These are phyloP conservation scores for Mycena pura DNA, from an alignment of 768 basidiomycete species.

Conservation along the genomic window DNA sequence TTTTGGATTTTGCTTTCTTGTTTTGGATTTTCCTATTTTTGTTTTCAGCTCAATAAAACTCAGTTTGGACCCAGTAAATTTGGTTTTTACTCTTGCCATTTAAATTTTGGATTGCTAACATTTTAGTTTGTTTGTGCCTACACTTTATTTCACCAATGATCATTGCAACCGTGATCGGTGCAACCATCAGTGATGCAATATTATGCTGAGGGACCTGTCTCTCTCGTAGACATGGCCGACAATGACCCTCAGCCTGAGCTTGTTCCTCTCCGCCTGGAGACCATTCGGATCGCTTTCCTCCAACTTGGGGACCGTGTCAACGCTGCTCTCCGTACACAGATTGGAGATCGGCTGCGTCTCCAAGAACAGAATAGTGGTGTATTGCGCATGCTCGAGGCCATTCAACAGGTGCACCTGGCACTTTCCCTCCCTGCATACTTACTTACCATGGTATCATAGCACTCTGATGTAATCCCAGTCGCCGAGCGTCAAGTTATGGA, in stretches of 20 bases:
- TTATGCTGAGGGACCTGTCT: neutral
- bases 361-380: constrained; percentile 12
- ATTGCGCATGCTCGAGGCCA: neutral
- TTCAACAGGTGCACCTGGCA: constrained; percentile 3
- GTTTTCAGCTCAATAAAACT: too few relatives aligned
- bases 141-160: neutral
- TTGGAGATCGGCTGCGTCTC: constrained; percentile 14
- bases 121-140: too few relatives aligned
- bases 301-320: constrained; percentile 19
- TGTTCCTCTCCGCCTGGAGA: constrained; percentile 23
- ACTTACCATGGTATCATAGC: neutral
- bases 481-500: constrained; percentile 22
- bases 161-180: neutral
- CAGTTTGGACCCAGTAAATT: too few relatives aligned
- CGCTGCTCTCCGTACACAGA: constrained; percentile 17
- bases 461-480: constrained; percentile 9
- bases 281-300: constrained; percentile 27
- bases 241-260: too few relatives aligned
- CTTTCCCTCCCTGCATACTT: neutral
- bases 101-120: too few relatives aligned
- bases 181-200: neutral
- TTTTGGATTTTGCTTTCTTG: too few relatives aligned
- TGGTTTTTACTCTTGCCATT: too few relatives aligned
- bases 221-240: neutral
- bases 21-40: neutral